Conservation (phyloP, 140 eudicot species). For the Bidens hawaiensis region DNA sequence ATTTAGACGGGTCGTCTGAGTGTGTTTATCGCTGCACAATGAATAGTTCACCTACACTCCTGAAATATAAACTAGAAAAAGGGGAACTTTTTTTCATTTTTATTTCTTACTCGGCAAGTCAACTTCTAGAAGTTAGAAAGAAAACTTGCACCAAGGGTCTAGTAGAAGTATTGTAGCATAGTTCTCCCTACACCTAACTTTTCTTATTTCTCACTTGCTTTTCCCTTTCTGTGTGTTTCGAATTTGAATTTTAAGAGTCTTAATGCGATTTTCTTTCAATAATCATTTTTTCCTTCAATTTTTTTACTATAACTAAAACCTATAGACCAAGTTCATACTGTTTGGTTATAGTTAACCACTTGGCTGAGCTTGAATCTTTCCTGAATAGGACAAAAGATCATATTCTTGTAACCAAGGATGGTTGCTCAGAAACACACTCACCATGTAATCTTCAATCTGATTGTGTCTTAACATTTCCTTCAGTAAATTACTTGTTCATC, state of each 20-base stretch:
- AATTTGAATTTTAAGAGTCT: not conserved
- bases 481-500: not conserved
- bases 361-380: not conserved
- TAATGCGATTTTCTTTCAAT: not conserved
- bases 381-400: not conserved
- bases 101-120: too few species aligned
- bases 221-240: slow-evolving; percentile 1
- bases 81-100: too few species aligned
- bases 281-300: not conserved
- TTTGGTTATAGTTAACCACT: not conserved
- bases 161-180: not conserved
- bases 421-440: not conserved
- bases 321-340: not conserved
- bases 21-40: too few species aligned
- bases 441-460: too few species aligned
- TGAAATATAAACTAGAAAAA: too few species aligned
- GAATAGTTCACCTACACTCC: too few species aligned
- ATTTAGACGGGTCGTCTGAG: too few species aligned
- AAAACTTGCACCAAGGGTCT: not conserved
- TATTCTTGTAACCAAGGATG: not conserved
- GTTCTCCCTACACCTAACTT: not conserved
- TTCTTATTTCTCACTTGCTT: not conserved
- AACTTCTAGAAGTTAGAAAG: not conserved
- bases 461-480: not conserved
- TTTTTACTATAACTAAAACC: not conserved